Evolutionary conservation across 805 yeast genomes (phyloP).

Genomic region (Pichia sporocuriosa): DNA sequence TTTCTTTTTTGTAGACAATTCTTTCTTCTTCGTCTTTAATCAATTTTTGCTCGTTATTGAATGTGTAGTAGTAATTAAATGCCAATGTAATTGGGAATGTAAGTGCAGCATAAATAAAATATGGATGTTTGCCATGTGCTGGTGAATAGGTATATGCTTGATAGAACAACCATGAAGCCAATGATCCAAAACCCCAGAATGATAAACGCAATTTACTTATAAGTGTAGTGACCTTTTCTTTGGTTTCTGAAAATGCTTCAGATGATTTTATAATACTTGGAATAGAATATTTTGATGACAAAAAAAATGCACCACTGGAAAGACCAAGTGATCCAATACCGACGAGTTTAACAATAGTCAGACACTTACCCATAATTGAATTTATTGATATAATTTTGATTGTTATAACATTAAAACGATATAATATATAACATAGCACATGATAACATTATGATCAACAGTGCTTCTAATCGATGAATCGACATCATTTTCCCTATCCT

Average conservation of each 20-base stretch:
- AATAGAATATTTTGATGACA: slow-evolving; percentile 12
- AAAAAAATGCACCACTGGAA: slow-evolving; percentile 44
- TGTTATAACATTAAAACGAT: too few relatives aligned
- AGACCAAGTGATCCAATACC: slow-evolving; percentile 68
- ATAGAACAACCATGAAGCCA: slow-evolving; percentile 46
- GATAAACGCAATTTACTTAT: slow-evolving; percentile 22
- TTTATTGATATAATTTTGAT: background rate
- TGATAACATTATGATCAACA: too few relatives aligned
- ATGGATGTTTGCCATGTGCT: slow-evolving; percentile 57
- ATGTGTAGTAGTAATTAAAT: slow-evolving; percentile 23
- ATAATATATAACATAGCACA: too few relatives aligned
- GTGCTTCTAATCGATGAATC: too few relatives aligned
- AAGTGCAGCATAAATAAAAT: slow-evolving; percentile 57
- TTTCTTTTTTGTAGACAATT: slow-evolving; percentile 14
- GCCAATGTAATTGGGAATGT: slow-evolving; percentile 42
- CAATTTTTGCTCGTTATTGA: slow-evolving; percentile 24
- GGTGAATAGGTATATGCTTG: slow-evolving; percentile 55
- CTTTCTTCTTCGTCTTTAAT: slow-evolving; percentile 15
- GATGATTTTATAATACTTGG: slow-evolving; percentile 16
- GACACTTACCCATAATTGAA: slow-evolving; percentile 45
- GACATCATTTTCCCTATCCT: too few relatives aligned
- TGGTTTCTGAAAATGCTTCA: slow-evolving; percentile 10
- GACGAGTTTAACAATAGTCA: slow-evolving; percentile 50
- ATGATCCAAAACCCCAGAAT: slow-evolving; percentile 34
- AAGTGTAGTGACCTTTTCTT: slow-evolving; percentile 12